A percentile compares a stretch with the other conserved stretches of the same genome.
Conservation (phyloP, 2,329 filamentous ascomycete species). For the Cladobotryum protrusum region DNA sequence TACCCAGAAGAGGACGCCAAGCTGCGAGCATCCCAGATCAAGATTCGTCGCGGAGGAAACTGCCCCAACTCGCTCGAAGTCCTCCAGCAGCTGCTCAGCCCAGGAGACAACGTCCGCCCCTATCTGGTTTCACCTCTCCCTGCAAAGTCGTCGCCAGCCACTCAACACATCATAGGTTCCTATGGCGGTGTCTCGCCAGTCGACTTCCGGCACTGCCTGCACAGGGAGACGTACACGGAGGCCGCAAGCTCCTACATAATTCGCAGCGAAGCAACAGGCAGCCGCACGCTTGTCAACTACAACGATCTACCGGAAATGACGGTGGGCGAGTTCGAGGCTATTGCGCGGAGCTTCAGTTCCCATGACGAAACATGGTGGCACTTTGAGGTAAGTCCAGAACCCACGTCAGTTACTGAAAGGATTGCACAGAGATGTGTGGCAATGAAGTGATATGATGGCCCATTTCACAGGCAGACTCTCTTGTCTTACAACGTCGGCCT, state of each 20-base stretch:
- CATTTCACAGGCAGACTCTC: not conserved
- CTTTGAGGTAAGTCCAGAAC: slow-evolving; percentile 52
- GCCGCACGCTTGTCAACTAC: slow-evolving; percentile 65
- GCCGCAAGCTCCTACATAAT: slow-evolving; percentile 66
- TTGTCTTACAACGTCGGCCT: slow-evolving; percentile 10
- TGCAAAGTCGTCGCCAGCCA: slow-evolving; percentile 41
- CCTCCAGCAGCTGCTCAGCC: slow-evolving; percentile 53
- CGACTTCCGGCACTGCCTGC: slow-evolving; percentile 51
- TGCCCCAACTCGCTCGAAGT: slow-evolving; percentile 67
- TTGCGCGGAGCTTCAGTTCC: slow-evolving; percentile 33
- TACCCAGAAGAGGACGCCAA: slow-evolving; percentile 69
- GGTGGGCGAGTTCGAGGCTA: slow-evolving; percentile 48
- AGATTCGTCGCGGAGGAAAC: slow-evolving; percentile 63
- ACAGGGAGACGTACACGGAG: slow-evolving; percentile 46
- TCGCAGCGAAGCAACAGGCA: slow-evolving; percentile 51
- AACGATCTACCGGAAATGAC: slow-evolving; percentile 65
- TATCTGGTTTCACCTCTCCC: slow-evolving; percentile 52
- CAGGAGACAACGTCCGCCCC: slow-evolving; percentile 22
- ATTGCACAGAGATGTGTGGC: not conserved
- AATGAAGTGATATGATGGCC: not conserved
- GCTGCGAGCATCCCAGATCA: slow-evolving; percentile 55
- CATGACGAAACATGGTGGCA: slow-evolving; percentile 55
- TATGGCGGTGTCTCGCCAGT: slow-evolving; percentile 41
- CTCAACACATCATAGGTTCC: slow-evolving; percentile 46
- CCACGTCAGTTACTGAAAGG: not conserved